Evolutionary conservation across 2,329 filamentous ascomycete genomes (phyloP), one percentile per base, ranked within the genome.

Genomic region (Nannizziopsis arthrosporioides): DNA sequence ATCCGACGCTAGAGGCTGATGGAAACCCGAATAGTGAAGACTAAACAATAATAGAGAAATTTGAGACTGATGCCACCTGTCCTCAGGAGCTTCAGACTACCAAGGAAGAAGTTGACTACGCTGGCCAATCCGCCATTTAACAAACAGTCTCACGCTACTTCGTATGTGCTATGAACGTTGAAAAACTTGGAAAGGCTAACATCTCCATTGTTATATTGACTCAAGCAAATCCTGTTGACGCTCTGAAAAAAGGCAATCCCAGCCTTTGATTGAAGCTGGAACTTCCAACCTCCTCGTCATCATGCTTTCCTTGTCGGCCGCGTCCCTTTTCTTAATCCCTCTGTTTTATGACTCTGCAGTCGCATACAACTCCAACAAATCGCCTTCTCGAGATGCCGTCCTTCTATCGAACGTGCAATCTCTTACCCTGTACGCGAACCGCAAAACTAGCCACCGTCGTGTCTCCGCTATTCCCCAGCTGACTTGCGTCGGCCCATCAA

Each of bases 381-480:
- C 60, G 47, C 52, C 63, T 36, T 52, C 58, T 56, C 63, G 56
- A 58, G 59, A 76, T 61, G 77, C 72, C 53, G 48, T 53, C n/a
- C 51, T 50, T 35, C 44, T 51, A 19, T 50, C 51, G 15, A 47
- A 78, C 49, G 83, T 96, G 48, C 77, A 85, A 56, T 75, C 82
- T 42, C 77, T 96, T 36, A 95, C 89, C 5, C 76, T 95, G 10
- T 82, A 80, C 51, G 74, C 76, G 55, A 74, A 75, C 62, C 73
- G 76, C 44, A 70, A 77, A 58, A 95, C 90, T 0, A 77, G 80
- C 34, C 76, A 85, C 60, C 84, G 88, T 22, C 86, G 90, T 53
- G 77, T 88, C 34, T 61, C 80, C 17, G 71, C 90, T 18, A 76
- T 90, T 41, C 87, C 87, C 0, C 82, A 93, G 69, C 76, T 95